These are phyloP conservation scores for Spathaspora arborariae DNA, from an alignment of 805 yeast genomes.

Conservation along the genomic window DNA sequence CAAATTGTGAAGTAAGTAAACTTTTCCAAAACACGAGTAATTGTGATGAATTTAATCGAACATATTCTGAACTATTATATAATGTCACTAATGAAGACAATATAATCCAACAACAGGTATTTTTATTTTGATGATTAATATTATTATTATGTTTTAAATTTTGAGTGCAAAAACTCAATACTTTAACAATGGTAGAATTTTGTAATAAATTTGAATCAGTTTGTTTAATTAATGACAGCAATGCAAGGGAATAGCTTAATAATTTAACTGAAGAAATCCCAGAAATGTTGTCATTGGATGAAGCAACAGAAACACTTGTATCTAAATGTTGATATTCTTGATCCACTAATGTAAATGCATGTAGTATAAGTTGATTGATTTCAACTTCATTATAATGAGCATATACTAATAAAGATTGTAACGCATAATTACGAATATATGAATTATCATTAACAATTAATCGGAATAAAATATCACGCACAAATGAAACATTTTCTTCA, in stretches of 20 bases:
- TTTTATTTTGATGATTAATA: slow-evolving; percentile 22
- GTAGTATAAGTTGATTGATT: slow-evolving; percentile 31
- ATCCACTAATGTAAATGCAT: slow-evolving; percentile 26
- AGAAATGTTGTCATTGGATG: slow-evolving; percentile 18
- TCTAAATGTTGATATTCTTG: slow-evolving; percentile 22
- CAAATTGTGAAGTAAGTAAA: slow-evolving; percentile 39
- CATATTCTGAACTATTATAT: slow-evolving; percentile 39
- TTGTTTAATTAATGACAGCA: slow-evolving; percentile 33
- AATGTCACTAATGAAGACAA: slow-evolving; percentile 38
- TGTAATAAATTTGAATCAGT: slow-evolving; percentile 33
- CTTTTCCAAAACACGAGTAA: slow-evolving; percentile 43
- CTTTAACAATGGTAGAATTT: slow-evolving; percentile 37
- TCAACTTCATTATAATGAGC: slow-evolving; percentile 29
- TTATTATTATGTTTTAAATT: slow-evolving; percentile 35
- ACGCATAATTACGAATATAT: slow-evolving; percentile 33
- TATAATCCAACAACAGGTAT: slow-evolving; percentile 40
- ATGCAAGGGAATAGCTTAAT: slow-evolving; percentile 31
- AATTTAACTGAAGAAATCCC: slow-evolving; percentile 18
- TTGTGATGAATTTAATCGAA: slow-evolving; percentile 41
- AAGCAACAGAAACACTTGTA: background rate
- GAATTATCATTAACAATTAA: slow-evolving; percentile 30
- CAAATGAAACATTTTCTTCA: slow-evolving; percentile 14
- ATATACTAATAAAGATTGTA: slow-evolving; percentile 27
- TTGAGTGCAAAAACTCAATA: slow-evolving; percentile 44
- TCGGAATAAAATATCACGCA: slow-evolving; percentile 27